A percentile compares a stretch with the other conserved stretches of the same genome.
Conservation (phyloP, 2,329 filamentous ascomycete genomes). For the Ceratocystis albifundus region DNA sequence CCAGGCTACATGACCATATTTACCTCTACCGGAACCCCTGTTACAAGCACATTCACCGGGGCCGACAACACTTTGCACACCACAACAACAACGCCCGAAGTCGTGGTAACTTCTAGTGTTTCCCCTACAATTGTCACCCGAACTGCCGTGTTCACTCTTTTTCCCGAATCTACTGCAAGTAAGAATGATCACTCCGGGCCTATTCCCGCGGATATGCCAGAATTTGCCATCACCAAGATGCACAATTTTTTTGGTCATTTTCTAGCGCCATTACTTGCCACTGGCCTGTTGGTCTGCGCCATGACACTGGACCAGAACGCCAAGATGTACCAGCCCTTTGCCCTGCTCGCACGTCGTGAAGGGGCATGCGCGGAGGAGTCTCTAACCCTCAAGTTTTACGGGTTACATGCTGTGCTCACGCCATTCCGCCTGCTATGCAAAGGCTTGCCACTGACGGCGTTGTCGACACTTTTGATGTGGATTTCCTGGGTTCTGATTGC, state of each 20-base stretch:
- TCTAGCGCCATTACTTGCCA: slow-evolving; percentile 15
- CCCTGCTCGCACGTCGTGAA: slow-evolving; percentile 5
- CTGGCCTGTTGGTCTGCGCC: slow-evolving; percentile 2
- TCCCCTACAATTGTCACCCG: neutral
- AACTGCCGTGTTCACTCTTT: slow-evolving; percentile 10
- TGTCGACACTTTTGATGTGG: slow-evolving; percentile 7
- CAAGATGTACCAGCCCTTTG: slow-evolving; percentile 21
- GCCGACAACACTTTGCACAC: neutral
- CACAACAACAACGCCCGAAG: slow-evolving; percentile 2
- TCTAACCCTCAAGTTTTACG: slow-evolving; percentile 16
- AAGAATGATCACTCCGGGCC: neutral
- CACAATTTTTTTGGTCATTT: slow-evolving; percentile 20
- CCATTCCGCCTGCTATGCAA: slow-evolving; percentile 15
- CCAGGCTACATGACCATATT: neutral
- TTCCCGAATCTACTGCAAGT: neutral
- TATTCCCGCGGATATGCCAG: slow-evolving; percentile 2
- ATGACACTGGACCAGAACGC: slow-evolving; percentile 19
- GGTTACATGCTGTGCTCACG: slow-evolving; percentile 5
- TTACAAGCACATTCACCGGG: slow-evolving; percentile 6
- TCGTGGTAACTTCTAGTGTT: slow-evolving; percentile 1
- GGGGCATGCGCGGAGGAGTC: slow-evolving; percentile 12
- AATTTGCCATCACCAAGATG: slow-evolving; percentile 2
- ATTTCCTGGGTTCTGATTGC: slow-evolving; percentile 16
- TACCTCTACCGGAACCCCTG: neutral
- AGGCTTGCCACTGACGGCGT: slow-evolving; percentile 15